phyloP scores from a whole-genome alignment of 108 stramenopile species.

The Fragilariopsis cylindrus region DNA sequence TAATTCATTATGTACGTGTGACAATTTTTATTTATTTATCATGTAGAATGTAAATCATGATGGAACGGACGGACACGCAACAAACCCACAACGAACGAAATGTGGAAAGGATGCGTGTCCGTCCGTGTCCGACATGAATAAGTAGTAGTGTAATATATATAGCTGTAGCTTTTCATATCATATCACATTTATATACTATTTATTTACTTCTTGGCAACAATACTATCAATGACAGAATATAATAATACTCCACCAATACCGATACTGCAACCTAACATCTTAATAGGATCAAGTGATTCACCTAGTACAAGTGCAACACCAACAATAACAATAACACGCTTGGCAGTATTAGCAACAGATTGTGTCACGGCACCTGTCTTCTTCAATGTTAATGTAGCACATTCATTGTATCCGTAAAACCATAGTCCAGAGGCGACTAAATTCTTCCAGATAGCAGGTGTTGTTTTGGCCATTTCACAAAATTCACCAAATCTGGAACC shows the following conservation, averaged over 20 bases:
- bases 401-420: constrained; percentile 96
- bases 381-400: constrained; percentile 93
- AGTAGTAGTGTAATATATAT: too few species aligned
- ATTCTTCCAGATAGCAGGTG: constrained; percentile 77
- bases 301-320: constrained; percentile 89
- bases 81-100: too few species aligned
- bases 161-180: too few species aligned
- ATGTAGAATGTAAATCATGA: too few species aligned
- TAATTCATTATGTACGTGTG: too few species aligned
- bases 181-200: neutral
- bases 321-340: constrained; percentile 94
- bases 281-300: constrained; percentile 84
- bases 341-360: constrained; percentile 95
- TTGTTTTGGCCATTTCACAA: constrained; percentile 75
- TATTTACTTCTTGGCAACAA: constrained; percentile 47
- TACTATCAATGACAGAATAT: constrained; percentile 79
- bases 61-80: too few species aligned
- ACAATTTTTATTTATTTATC: too few species aligned
- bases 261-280: constrained; percentile 89
- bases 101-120: too few species aligned
- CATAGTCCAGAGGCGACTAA: constrained; percentile 88
- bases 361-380: constrained; percentile 94
- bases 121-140: too few species aligned
- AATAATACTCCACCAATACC: constrained; percentile 94
- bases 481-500: constrained; percentile 82